Evolutionary conservation across 2,329 filamentous ascomycete genomes (phyloP).

Genomic region (Calonectria pseudoturangicola): DNA sequence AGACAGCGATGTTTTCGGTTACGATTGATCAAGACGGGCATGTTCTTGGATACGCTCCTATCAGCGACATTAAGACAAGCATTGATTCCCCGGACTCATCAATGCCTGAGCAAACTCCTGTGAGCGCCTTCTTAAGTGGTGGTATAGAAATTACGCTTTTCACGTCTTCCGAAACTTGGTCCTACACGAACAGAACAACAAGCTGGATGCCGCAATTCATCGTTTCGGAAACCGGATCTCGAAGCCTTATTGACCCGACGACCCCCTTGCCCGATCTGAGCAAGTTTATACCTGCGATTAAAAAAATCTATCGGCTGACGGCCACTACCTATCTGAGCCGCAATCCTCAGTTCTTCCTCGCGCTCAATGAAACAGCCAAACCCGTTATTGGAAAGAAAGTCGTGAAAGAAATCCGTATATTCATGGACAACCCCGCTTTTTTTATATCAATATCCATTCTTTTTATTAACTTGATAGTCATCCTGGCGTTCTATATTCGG

Average conservation of each 20-base stretch:
- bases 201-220: slow-evolving; percentile 17
- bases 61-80: neutral
- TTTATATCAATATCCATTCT: slow-evolving; percentile 12
- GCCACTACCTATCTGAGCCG: neutral
- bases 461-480: slow-evolving; percentile 7
- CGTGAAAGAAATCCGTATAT: slow-evolving; percentile 3
- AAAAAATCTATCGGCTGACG: neutral
- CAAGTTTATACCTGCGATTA: neutral
- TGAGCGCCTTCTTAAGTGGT: too few species aligned
- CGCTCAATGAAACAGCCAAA: neutral
- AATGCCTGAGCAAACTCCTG: too few species aligned
- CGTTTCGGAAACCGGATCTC: neutral
- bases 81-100: too few species aligned
- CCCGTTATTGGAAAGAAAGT: neutral
- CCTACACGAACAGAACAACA: neutral
- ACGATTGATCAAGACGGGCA: slow-evolving; percentile 1
- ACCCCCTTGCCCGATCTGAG: neutral
- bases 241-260: neutral
- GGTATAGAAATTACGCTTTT: too few species aligned
- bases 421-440: slow-evolving; percentile 17
- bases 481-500: neutral
- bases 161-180: neutral
- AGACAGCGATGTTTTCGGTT: slow-evolving; percentile 24
- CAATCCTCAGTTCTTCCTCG: neutral
- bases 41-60: neutral